Evolutionary conservation across 169 alveolate species (phyloP).

Genomic region (Plasmodium coatneyi): DNA sequence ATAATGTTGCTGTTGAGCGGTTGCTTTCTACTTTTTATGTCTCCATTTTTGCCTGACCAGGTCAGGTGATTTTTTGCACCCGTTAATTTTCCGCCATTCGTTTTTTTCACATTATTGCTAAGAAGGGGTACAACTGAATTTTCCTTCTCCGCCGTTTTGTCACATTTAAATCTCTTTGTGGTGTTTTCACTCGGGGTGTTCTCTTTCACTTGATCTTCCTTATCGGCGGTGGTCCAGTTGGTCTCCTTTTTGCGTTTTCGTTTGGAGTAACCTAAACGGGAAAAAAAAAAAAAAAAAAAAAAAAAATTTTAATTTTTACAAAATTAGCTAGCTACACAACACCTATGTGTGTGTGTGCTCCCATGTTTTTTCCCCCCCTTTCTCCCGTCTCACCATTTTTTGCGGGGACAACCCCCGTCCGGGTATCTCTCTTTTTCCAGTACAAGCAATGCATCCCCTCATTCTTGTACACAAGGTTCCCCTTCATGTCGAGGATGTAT

Average conservation of each 20-base stretch:
- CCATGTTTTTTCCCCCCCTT: not conserved
- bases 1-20: not conserved
- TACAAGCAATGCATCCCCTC: slow-evolving; percentile 51
- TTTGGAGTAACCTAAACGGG: slow-evolving; percentile 7
- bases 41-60: slow-evolving; percentile 23
- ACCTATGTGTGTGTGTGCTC: no score
- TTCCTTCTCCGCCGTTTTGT: not conserved
- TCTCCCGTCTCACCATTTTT: not conserved
- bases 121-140: not conserved
- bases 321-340: not conserved
- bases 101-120: not conserved
- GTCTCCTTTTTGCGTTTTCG: slow-evolving; percentile 6
- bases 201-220: not conserved
- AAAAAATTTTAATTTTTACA: no score
- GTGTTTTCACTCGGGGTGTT: not conserved
- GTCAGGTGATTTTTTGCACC: not conserved
- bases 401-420: not conserved
- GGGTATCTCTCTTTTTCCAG: not conserved
- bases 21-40: not conserved
- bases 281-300: slow-evolving; percentile 10
- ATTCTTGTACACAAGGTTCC: slow-evolving; percentile 23
- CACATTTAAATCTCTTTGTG: not conserved
- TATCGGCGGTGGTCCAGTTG: not conserved
- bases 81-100: not conserved
- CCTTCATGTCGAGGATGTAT: slow-evolving; percentile 58